Conservation (phyloP, 768 basidiomycete genomes). For the Mycena filopes region DNA sequence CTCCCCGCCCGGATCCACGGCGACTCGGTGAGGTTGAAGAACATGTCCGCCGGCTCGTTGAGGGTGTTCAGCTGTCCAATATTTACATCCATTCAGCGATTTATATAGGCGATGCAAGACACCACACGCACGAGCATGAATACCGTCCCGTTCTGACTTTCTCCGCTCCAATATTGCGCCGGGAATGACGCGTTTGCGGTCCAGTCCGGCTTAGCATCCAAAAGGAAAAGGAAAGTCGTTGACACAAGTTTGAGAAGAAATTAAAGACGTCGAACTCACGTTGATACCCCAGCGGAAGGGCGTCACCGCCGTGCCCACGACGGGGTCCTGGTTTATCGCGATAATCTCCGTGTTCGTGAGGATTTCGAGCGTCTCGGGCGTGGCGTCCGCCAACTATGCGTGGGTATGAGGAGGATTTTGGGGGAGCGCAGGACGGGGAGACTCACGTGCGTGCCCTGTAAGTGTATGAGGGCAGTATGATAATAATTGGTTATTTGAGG, state of each 20-base stretch:
- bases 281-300: constrained; percentile 80
- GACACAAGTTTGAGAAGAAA: too few species aligned
- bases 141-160: constrained; percentile 70
- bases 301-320: constrained; percentile 66
- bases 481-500: too few species aligned
- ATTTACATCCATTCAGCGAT: too few species aligned
- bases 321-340: constrained; percentile 76
- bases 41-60: constrained; percentile 65
- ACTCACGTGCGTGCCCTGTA: constrained; percentile 51
- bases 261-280: constrained; percentile 54
- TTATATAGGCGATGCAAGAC: background rate
- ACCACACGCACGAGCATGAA: constrained; percentile 65
- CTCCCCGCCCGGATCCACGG: constrained; percentile 77
- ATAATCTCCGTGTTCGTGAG: constrained; percentile 73
- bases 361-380: constrained; percentile 61
- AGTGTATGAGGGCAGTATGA: too few species aligned
- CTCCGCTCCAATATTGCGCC: constrained; percentile 79
- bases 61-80: constrained; percentile 68
- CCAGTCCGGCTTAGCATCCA: constrained; percentile 62
- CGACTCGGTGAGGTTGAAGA: constrained; percentile 73
- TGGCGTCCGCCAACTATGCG: constrained; percentile 58
- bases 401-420: background rate
- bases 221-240: too few species aligned
- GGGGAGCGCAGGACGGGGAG: background rate
- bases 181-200: constrained; percentile 58